Percentiles rank a stretch among this genome's conserved stretches.
Evolutionary conservation across 2,329 filamentous ascomycete species (phyloP).

Genomic region (Aspergillus costaricaensis): DNA sequence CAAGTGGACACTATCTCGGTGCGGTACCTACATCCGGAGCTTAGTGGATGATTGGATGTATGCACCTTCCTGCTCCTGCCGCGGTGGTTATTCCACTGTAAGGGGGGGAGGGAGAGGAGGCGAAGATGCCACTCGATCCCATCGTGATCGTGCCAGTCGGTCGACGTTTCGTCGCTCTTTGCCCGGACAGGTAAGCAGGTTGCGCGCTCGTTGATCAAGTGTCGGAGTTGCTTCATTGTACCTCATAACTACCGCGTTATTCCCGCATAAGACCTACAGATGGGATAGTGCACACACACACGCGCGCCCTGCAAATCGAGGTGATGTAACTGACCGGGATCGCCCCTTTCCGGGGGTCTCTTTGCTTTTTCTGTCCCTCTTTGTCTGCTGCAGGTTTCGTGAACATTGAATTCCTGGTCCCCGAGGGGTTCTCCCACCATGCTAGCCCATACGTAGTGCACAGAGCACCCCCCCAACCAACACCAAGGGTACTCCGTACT

Average conservation of each 20-base stretch:
- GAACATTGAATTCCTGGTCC: neutral
- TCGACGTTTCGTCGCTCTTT: conserved; percentile 12
- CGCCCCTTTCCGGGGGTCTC: neutral
- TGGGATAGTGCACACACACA: neutral
- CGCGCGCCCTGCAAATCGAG: neutral
- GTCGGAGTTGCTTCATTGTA: neutral
- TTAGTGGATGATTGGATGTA: neutral
- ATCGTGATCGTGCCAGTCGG: conserved; percentile 1
- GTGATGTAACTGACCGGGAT: neutral
- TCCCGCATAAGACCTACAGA: neutral
- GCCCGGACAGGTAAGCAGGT: conserved; percentile 9
- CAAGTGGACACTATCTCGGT: neutral
- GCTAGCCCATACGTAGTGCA: neutral
- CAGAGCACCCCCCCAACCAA: neutral
- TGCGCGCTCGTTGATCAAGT: neutral
- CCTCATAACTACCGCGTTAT: neutral
- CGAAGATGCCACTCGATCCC: conserved; percentile 1
- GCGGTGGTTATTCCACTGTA: neutral
- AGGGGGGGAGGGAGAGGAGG: neutral
- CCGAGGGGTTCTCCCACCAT: neutral
- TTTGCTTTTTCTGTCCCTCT: neutral
- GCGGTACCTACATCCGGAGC: neutral
- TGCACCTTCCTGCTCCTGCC: neutral
- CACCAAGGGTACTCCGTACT: neutral
- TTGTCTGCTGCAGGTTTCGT: neutral